Base-by-base conservation (phyloP, 805 yeast species). In the Candida caryicola region DNA sequence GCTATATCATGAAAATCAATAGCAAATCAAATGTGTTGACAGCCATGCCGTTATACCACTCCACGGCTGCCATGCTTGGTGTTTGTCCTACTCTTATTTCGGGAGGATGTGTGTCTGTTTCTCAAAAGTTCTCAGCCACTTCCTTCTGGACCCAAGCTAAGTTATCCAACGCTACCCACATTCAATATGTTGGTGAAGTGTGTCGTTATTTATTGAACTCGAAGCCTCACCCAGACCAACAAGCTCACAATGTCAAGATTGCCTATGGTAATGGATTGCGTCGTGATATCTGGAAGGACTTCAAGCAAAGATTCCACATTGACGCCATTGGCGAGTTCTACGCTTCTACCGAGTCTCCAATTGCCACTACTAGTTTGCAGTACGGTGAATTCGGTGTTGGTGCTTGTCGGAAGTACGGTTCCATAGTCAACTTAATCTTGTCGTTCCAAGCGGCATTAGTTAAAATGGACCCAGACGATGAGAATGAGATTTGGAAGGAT, bases 101-200 rank as follows among this genome's bases (percentile, higher is more conserved):
- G 4, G 95, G 95, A 34, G 93, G 84, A 1, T 77, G 89, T 46
- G 77, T 84, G 33, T 85, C 93, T 0, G 59, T 91, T 17, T 81
- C 91, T 18, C 81, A 81, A 46, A 86, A 85, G 59, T 90, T 91
- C 59, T 85, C 95, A 1, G 81, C 91, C 5, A 72, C 83, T 3
- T 77, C 85, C 3, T 88, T 86, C 60, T 90, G 98, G 97, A 82
- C 89, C 13, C 96, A 91, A 61, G 90, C 84, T 2, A 79, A 73
- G 47, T 54, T 85, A 25, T 61, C 81, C 10, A 61, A 70, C 2
- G 85, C 96, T 3, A 85, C 95, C 3, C 86, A 85, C 45, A 75
- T 88, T 38, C 96, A 90, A 62, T 90, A 90, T 52, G 98, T 90
- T 13, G 98, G 98, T 13, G 98, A 90, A 61, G 89, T 88, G 23